These are phyloP conservation scores for Raphanus sativus DNA, from an alignment of 345 rosid genomes.

Conservation along the genomic window DNA sequence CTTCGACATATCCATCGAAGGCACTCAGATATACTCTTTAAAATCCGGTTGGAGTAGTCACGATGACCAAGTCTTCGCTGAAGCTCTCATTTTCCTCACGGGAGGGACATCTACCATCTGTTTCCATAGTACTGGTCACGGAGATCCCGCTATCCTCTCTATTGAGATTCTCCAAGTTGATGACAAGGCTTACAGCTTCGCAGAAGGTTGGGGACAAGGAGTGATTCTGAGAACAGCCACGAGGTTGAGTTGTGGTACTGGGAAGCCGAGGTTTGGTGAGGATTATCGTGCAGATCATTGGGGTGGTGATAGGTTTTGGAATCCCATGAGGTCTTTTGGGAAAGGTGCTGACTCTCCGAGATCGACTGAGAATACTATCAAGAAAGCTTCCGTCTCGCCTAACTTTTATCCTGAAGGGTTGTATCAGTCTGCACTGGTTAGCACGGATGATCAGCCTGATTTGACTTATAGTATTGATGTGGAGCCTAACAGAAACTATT, in stretches of 20 bases:
- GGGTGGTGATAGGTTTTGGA: constrained; percentile 99
- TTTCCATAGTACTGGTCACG: constrained; percentile 97
- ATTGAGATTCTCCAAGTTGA: constrained; percentile 92
- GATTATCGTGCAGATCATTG: constrained; percentile 80
- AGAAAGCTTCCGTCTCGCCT: constrained; percentile 64
- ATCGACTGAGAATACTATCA: constrained; percentile 66
- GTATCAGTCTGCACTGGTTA: constrained; percentile 73
- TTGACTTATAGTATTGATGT: constrained; percentile 72
- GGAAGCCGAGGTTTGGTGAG: constrained; percentile 63
- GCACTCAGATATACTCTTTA: constrained; percentile 76
- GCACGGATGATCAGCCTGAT: constrained; percentile 69
- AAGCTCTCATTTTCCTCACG: constrained; percentile 67
- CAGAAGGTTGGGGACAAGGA: constrained; percentile 53
- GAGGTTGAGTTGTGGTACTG: constrained; percentile 78
- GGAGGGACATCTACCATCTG: constrained; percentile 75
- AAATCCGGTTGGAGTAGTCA: constrained; percentile 83
- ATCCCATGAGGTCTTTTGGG: constrained; percentile 57
- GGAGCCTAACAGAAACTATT: constrained; percentile 88
- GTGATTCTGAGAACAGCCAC: constrained; percentile 67
- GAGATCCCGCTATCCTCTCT: constrained; percentile 84
- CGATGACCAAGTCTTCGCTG: constrained; percentile 79
- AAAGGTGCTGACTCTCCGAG: constrained; percentile 54
- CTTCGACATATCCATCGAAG: constrained; percentile 86
- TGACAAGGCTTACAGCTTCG: constrained; percentile 69
- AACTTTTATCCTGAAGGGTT: constrained; percentile 88